Conservation (phyloP, 139 green algal species). For the Chara braunii region DNA sequence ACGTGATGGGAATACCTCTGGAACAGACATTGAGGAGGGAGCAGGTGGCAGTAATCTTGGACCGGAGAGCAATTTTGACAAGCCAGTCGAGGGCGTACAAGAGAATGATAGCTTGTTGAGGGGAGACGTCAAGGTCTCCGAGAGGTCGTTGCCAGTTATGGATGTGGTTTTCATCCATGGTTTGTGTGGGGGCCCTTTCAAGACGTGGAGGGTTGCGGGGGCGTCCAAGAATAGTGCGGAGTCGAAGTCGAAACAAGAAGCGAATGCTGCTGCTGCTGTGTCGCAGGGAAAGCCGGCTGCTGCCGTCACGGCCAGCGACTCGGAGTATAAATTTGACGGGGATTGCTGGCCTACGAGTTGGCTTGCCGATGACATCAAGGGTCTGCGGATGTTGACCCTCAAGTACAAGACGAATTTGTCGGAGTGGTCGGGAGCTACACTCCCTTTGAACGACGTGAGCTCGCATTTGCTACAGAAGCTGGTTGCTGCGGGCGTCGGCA, state of each 20-base stretch:
- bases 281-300: background rate
- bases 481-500: slow-evolving; percentile 40
- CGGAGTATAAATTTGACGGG: too few species aligned
- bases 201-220: slow-evolving; percentile 40
- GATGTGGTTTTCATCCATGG: slow-evolving; percentile 51
- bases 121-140: background rate
- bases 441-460: slow-evolving; percentile 41
- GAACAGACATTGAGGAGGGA: background rate
- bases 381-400: slow-evolving; percentile 30
- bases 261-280: background rate
- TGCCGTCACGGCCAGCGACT: background rate
- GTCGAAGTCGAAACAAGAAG: too few species aligned
- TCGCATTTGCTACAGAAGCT: slow-evolving; percentile 37
- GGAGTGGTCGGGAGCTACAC: slow-evolving; percentile 25
- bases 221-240: background rate
- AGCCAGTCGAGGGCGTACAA: background rate
- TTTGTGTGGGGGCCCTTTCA: slow-evolving; percentile 42
- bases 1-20: background rate
- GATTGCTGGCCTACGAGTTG: slow-evolving; percentile 40
- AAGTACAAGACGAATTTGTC: slow-evolving; percentile 46
- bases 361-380: slow-evolving; percentile 37
- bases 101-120: background rate
- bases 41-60: background rate
- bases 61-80: background rate
- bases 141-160: background rate